phyloP scores from a whole-genome alignment of 1,284 basidiomycete genomes.

The Apiotrichum porosum region DNA sequence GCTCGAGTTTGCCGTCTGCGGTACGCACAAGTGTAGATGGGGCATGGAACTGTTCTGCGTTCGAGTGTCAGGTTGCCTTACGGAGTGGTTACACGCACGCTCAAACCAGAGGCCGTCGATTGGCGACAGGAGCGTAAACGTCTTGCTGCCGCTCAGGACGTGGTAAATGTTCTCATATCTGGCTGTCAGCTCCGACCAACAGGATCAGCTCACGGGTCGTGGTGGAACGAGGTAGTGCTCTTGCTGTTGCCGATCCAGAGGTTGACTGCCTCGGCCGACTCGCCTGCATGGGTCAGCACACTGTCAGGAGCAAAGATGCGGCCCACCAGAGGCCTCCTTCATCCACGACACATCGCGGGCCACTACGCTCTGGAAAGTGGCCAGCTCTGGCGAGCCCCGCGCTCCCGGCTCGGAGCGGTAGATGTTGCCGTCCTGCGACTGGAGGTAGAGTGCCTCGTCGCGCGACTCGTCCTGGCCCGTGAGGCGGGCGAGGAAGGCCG shows the following conservation, averaged over 20 bases:
- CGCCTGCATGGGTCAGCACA: slow-evolving; percentile 51
- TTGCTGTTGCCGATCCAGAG: slow-evolving; percentile 77
- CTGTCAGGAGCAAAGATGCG: no score
- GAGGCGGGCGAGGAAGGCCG: slow-evolving; percentile 52
- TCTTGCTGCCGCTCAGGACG: slow-evolving; percentile 74
- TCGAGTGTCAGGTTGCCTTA: slow-evolving; percentile 1
- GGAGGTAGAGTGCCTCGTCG: slow-evolving; percentile 64
- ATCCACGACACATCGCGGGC: slow-evolving; percentile 67
- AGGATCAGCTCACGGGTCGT: slow-evolving; percentile 49
- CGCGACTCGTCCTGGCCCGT: neutral
- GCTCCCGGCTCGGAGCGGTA: slow-evolving; percentile 47
- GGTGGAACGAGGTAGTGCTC: slow-evolving; percentile 78
- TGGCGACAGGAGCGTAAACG: slow-evolving; percentile 78
- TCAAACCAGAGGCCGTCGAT: slow-evolving; percentile 75
- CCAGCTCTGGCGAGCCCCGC: slow-evolving; percentile 57
- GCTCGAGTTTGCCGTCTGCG: slow-evolving; percentile 7
- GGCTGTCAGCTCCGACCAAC: neutral
- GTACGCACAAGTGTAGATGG: slow-evolving; percentile 31
- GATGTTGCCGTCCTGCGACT: slow-evolving; percentile 86
- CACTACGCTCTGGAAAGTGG: slow-evolving; percentile 59
- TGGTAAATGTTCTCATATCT: slow-evolving; percentile 84
- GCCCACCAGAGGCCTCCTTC: slow-evolving; percentile 67
- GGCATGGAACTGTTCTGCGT: slow-evolving; percentile 33
- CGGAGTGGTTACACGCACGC: slow-evolving; percentile 56
- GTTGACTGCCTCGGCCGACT: slow-evolving; percentile 77